Percentiles rank a stretch among this genome's conserved stretches.
Conservation (phyloP, 305 asterid species). For the Solanum hybrid region DNA sequence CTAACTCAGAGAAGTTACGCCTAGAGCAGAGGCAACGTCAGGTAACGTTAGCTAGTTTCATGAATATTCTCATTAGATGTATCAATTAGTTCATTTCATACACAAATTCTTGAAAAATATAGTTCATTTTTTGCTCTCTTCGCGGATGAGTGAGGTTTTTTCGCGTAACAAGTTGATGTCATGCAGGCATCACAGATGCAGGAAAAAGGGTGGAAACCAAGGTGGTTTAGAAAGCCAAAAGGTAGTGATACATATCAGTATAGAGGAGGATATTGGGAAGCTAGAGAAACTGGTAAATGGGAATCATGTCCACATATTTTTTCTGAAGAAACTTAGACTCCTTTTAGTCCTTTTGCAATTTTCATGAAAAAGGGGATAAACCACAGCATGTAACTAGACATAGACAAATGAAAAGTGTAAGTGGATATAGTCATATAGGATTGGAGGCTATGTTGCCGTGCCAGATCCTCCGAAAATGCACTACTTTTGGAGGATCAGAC, state of each 20-base stretch:
- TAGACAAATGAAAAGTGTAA: neutral
- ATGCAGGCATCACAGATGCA: constrained; percentile 39
- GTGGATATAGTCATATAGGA: neutral
- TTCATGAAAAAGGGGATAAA: neutral
- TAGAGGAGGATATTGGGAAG: constrained; percentile 66
- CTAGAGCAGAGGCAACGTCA: constrained; percentile 60
- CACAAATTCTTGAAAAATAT: neutral
- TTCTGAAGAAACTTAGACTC: neutral
- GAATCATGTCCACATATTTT: constrained; percentile 57
- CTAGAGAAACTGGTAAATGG: constrained; percentile 53
- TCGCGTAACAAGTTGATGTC: neutral
- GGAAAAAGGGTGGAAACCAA: constrained; percentile 60
- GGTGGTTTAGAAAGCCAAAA: constrained; percentile 46
- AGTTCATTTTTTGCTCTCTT: neutral
- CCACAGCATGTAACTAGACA: neutral
- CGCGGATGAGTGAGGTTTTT: neutral
- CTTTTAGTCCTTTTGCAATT: neutral
- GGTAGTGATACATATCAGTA: constrained; percentile 35
- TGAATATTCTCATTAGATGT: neutral
- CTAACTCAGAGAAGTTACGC: constrained; percentile 51
- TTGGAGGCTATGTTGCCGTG: neutral
- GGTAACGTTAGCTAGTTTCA: constrained; percentile 16
- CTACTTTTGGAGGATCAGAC: neutral
- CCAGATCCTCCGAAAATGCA: neutral
- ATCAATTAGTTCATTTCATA: neutral